A percentile compares a stretch with the other conserved stretches of the same genome.
These are phyloP conservation scores for Teunomyces pallodes DNA, from an alignment of 805 yeast species.

Conservation along the genomic window DNA sequence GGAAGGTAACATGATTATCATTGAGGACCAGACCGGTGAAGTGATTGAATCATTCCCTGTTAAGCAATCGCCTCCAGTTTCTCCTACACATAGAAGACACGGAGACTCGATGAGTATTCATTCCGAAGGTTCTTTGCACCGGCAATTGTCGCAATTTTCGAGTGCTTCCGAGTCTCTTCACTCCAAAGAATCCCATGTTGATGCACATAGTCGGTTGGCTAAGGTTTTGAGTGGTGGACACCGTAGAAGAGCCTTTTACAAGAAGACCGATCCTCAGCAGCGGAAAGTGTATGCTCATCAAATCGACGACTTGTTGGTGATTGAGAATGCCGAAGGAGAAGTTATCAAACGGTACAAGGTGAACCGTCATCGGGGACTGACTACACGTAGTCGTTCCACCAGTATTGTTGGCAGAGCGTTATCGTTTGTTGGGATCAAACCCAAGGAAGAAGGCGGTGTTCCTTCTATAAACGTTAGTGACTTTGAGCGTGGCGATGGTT, in stretches of 20 bases:
- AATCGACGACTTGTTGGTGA: slow-evolving; percentile 70
- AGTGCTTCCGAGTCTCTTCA: slow-evolving; percentile 21
- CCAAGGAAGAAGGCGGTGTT: slow-evolving; percentile 8
- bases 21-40: slow-evolving; percentile 87
- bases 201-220: neutral
- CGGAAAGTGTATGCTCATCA: slow-evolving; percentile 68
- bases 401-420: slow-evolving; percentile 48
- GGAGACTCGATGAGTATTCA: slow-evolving; percentile 28
- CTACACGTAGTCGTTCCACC: slow-evolving; percentile 26
- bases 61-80: slow-evolving; percentile 5
- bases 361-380: slow-evolving; percentile 45
- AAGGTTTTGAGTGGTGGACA: slow-evolving; percentile 9
- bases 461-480: slow-evolving; percentile 10
- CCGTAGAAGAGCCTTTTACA: slow-evolving; percentile 25
- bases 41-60: slow-evolving; percentile 54
- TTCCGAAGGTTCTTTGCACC: slow-evolving; percentile 39
- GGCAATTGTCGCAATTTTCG: slow-evolving; percentile 34
- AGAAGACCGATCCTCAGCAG: slow-evolving; percentile 28
- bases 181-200: slow-evolving; percentile 8
- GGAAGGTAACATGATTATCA: slow-evolving; percentile 67
- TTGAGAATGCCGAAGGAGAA: slow-evolving; percentile 92
- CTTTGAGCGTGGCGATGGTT: neutral
- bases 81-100: neutral
- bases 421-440: slow-evolving; percentile 52
- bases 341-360: slow-evolving; percentile 77